phyloP scores from a whole-genome alignment of 805 yeast genomes.

The Kuraishia cidri region DNA sequence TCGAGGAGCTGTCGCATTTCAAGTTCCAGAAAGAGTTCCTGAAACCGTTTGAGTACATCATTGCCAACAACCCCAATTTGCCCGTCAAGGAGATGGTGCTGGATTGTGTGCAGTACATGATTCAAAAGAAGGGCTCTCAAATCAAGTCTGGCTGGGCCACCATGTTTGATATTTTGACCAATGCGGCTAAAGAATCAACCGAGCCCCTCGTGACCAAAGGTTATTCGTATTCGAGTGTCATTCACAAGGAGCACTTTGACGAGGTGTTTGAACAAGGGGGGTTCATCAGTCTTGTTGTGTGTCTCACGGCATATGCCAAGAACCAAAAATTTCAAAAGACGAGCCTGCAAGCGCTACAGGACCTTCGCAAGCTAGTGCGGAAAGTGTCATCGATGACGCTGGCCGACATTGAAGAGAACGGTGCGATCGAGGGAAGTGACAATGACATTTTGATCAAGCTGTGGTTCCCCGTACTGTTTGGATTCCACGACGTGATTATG shows the following conservation, averaged over 20 bases:
- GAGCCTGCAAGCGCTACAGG: conserved; percentile 73
- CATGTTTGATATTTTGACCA: conserved; percentile 68
- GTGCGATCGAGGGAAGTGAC: too few relatives aligned
- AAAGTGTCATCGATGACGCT: conserved; percentile 24
- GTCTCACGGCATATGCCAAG: conserved; percentile 76
- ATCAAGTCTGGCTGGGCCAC: conserved; percentile 95
- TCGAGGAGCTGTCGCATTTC: conserved; percentile 92
- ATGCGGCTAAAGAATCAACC: conserved; percentile 54
- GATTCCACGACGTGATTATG: conserved; percentile 86
- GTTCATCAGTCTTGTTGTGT: conserved; percentile 53
- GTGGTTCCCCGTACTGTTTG: conserved; percentile 83
- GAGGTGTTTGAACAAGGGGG: conserved; percentile 66
- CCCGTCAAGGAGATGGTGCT: conserved; percentile 83
- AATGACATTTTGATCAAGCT: conserved; percentile 26
- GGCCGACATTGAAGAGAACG: too few relatives aligned
- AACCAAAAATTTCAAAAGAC: conserved; percentile 75
- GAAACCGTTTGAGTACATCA: conserved; percentile 79
- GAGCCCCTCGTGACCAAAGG: conserved; percentile 58
- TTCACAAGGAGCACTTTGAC: conserved; percentile 52
- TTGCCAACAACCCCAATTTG: conserved; percentile 54
- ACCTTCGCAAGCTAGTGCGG: conserved; percentile 53
- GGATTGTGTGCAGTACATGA: conserved; percentile 83
- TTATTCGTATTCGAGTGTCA: conserved; percentile 51
- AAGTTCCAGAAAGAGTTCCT: conserved; percentile 92
- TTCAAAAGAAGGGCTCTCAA: conserved; percentile 59